phyloP scores from a whole-genome alignment of 208 protist genomes.

The Trypanosoma platydactyli region DNA sequence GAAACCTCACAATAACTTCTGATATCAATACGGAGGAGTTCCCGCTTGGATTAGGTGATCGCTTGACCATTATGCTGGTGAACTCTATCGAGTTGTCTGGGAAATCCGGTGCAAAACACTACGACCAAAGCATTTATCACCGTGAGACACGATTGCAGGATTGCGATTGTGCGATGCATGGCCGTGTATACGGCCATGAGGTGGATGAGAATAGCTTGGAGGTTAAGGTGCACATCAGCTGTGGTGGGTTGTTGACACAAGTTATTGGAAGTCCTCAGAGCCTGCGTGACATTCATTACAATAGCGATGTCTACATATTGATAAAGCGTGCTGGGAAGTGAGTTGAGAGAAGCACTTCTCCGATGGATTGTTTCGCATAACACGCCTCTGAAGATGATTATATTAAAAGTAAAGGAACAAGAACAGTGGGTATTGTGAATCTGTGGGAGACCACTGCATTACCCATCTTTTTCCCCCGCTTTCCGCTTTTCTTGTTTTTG shows the following conservation, averaged over 20 bases:
- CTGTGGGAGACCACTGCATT: neutral
- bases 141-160: conserved; percentile 91
- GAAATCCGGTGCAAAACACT: conserved; percentile 73
- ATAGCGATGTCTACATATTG: conserved; percentile 87
- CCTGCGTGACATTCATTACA: conserved; percentile 88
- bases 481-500: conserved; percentile 17
- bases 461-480: conserved; percentile 1
- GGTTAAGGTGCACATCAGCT: conserved; percentile 94
- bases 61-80: conserved; percentile 93
- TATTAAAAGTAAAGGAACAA: conserved; percentile 1
- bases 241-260: conserved; percentile 96
- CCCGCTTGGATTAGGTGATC: conserved; percentile 90
- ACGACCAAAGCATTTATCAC: conserved; percentile 91
- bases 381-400: neutral
- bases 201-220: conserved; percentile 85
- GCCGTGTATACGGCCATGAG: conserved; percentile 94
- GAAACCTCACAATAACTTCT: conserved; percentile 66
- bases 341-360: conserved; percentile 7
- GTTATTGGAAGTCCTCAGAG: conserved; percentile 91
- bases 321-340: conserved; percentile 80
- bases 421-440: neutral
- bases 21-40: conserved; percentile 98
- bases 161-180: conserved; percentile 98
- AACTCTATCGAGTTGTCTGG: conserved; percentile 91
- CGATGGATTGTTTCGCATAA: conserved; percentile 3